phyloP scores from a whole-genome alignment of 345 rosid species.

The Aethionema arabicum region DNA sequence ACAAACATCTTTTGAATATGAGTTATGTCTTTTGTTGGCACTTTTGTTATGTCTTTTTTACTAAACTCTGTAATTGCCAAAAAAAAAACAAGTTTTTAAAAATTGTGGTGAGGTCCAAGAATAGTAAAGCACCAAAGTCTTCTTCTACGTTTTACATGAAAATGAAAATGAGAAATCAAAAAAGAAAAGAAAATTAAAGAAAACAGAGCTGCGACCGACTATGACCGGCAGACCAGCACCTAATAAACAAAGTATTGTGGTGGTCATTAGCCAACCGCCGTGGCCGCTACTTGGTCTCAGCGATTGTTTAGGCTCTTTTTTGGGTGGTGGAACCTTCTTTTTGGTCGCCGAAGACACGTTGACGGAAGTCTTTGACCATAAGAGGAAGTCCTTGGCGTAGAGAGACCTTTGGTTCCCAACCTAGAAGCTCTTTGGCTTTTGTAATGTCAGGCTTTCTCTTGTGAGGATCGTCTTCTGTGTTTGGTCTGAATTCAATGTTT shows the following conservation, averaged over 20 bases:
- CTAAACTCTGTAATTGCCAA: conserved; percentile 21
- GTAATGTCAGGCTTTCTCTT: conserved; percentile 86
- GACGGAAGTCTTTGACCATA: conserved; percentile 76
- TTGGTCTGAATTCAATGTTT: conserved; percentile 78
- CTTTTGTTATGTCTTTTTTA: not conserved
- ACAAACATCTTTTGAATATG: conserved; percentile 6
- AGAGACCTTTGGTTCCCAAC: conserved; percentile 73
- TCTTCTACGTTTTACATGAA: conserved; percentile 32
- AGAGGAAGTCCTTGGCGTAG: conserved; percentile 80
- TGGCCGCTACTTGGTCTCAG: conserved; percentile 21
- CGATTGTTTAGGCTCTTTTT: conserved; percentile 32
- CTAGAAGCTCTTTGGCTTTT: conserved; percentile 68
- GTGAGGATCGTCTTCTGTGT: conserved; percentile 89
- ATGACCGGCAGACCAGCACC: too few relatives aligned
- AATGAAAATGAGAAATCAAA: conserved; percentile 20
- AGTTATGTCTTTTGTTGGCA: not conserved
- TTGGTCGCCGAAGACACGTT: conserved; percentile 65
- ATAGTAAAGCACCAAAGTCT: conserved; percentile 23
- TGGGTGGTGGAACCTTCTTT: conserved; percentile 40
- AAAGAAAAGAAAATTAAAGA: conserved; percentile 20
- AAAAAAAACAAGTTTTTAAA: not conserved
- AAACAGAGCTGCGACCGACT: conserved; percentile 7
- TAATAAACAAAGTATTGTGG: too few relatives aligned
- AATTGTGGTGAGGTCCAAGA: conserved; percentile 30
- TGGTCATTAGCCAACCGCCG: conserved; percentile 5